phyloP scores from a whole-genome alignment of 495 filamentous ascomycete genomes.

The Neurospora discreta region DNA sequence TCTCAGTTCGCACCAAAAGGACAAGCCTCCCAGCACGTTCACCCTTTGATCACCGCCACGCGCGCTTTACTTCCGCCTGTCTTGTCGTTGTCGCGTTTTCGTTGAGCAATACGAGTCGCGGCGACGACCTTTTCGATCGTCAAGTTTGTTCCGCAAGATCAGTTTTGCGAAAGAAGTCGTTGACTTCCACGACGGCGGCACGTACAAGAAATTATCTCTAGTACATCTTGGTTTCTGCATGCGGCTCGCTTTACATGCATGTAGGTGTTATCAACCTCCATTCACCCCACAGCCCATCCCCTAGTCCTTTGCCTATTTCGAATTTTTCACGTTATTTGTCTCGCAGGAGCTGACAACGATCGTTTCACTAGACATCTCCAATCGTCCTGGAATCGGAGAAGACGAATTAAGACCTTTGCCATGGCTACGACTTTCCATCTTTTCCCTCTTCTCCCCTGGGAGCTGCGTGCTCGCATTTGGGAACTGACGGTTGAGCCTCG shows the following conservation, averaged over 20 bases:
- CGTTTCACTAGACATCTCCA: background rate
- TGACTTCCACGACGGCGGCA: background rate
- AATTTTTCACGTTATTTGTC: background rate
- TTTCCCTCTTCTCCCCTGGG: background rate
- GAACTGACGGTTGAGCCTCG: background rate
- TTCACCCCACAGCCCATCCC: background rate
- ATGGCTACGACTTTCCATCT: background rate
- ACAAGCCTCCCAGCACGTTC: background rate
- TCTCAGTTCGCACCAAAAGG: background rate
- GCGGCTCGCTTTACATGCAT: background rate
- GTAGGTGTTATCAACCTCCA: background rate
- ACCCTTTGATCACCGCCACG: background rate
- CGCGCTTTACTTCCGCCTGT: background rate
- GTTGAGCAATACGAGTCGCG: background rate
- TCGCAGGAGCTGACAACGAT: background rate
- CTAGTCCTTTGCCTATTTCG: background rate
- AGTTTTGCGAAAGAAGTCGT: background rate
- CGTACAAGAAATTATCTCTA: background rate
- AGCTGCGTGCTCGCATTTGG: background rate
- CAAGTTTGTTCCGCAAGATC: background rate
- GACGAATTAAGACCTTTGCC: background rate
- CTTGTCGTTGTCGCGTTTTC: background rate
- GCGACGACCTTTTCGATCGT: background rate
- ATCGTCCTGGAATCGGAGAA: background rate
- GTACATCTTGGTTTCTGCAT: background rate